Evolutionary conservation across 345 rosid genomes (phyloP), one percentile per base, ranked within the genome.

Genomic region (Linum lewisii): DNA sequence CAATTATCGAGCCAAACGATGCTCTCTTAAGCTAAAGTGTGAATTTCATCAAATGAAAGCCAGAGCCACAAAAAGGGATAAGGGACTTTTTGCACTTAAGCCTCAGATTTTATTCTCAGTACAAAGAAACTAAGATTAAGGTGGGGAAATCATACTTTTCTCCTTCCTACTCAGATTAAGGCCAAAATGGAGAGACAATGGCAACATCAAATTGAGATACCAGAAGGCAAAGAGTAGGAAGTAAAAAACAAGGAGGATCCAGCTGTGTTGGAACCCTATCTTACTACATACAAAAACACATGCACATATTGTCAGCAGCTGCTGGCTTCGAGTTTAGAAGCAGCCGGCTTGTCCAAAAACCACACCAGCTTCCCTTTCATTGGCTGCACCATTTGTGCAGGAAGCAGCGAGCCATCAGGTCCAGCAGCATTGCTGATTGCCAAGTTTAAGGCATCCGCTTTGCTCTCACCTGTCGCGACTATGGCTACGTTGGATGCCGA

Each of bases 341-440:
- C 93, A 19, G 98, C 96, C 8, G 64, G 75, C 74, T 75, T 81
- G 77, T 92, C 98, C 77, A 88, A 58, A 73, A 92, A 88, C 96
- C 98, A 92, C 5, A 78, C 80, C 71, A 84, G 65, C 77, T 78
- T 83, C 65, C 93, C 90, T 15, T 71, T 72, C 15, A 69, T 64
- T 4, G 87, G 96, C 66, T 84, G 82, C 66, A 85, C 80, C 85
- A 78, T 65, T 65, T 84, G 68, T 21, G 90, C 86, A 58, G 98
- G 95, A 59, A 81, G 61, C 26, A 78, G 18, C 10, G 72, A 69
- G 75, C 65, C 58, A 24, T 74, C 78, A 7, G 64, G 60, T 10
- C 76, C 82, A 25, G 84, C 85, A n/a, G n/a, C n/a, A n/a, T n/a
- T n/a, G n/a, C n/a, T n/a, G 21, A 86, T 69, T 10, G 81, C 90